Conservation (phyloP, 345 rosid genomes). For the Melaleuca quinquenervia region DNA sequence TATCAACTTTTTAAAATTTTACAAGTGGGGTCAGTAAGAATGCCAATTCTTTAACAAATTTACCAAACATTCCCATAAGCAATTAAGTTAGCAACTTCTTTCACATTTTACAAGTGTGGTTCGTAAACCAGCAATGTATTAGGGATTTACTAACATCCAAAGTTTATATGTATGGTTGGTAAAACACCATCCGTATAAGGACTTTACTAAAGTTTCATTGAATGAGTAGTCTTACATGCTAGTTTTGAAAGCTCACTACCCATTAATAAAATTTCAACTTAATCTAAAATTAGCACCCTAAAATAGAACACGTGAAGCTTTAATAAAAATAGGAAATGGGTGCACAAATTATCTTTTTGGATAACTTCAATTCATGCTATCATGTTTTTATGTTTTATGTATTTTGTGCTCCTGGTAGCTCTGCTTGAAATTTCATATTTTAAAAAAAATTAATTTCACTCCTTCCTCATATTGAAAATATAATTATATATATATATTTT, state of each 20-base stretch:
- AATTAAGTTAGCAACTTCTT: no score
- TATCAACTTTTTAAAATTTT: no score
- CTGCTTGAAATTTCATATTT: background rate
- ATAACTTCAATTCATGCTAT: no score
- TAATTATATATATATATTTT: no score
- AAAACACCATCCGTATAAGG: background rate
- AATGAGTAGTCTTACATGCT: background rate
- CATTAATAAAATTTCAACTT: background rate
- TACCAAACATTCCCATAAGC: no score
- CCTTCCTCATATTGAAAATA: background rate
- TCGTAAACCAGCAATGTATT: no score
- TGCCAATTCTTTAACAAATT: no score
- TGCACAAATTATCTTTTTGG: background rate
- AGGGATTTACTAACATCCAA: no score
- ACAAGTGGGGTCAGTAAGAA: no score
- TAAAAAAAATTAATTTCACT: no score
- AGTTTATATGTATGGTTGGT: no score
- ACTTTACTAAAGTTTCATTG: background rate
- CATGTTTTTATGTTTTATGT: background rate
- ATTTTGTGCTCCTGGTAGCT: rapidly evolving
- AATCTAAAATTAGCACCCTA: background rate
- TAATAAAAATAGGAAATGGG: background rate
- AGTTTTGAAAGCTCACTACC: background rate
- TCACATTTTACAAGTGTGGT: no score
- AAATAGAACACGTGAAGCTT: background rate